These are phyloP conservation scores for Hypericum androsaemum DNA, from an alignment of 345 rosid species.

Conservation along the genomic window DNA sequence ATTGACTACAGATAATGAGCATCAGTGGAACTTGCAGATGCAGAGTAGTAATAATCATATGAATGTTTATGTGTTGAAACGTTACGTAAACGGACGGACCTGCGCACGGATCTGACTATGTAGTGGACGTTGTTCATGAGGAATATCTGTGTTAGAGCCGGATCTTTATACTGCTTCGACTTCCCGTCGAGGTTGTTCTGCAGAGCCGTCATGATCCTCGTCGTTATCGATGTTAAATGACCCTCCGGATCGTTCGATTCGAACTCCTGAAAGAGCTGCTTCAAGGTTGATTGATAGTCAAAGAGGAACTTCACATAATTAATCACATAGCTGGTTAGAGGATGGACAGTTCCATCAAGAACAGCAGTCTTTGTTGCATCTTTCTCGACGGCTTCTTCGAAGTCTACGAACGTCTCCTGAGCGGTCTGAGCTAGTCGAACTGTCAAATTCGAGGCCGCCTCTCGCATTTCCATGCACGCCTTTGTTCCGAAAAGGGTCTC, in stretches of 20 bases:
- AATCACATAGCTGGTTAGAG: conserved; percentile 94
- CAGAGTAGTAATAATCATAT: neutral
- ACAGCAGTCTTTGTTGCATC: conserved; percentile 95
- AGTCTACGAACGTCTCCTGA: conserved; percentile 95
- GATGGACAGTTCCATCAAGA: conserved; percentile 92
- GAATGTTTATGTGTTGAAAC: too few species aligned
- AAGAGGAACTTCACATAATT: conserved; percentile 94
- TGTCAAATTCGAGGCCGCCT: conserved; percentile 74
- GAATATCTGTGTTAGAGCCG: conserved; percentile 84
- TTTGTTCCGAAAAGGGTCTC: conserved; percentile 70
- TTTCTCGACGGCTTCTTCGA: conserved; percentile 94
- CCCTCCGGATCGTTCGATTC: conserved; percentile 52
- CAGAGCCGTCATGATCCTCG: conserved; percentile 98
- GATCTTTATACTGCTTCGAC: conserved; percentile 91
- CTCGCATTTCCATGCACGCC: conserved; percentile 81
- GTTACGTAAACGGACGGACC: too few species aligned
- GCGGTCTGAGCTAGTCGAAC: conserved; percentile 83
- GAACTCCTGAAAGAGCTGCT: conserved; percentile 92
- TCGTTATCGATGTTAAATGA: conserved; percentile 78
- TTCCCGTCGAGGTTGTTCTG: conserved; percentile 91
- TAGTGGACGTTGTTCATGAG: conserved; percentile 98
- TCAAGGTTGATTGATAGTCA: conserved; percentile 92
- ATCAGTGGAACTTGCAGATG: too few species aligned
- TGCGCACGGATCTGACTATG: conserved; percentile 98
- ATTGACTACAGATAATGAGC: too few species aligned